A percentile compares a stretch with the other conserved stretches of the same genome.
These are phyloP conservation scores for Margaritispora aquatica DNA, from an alignment of 495 filamentous ascomycete species.

Conservation along the genomic window DNA sequence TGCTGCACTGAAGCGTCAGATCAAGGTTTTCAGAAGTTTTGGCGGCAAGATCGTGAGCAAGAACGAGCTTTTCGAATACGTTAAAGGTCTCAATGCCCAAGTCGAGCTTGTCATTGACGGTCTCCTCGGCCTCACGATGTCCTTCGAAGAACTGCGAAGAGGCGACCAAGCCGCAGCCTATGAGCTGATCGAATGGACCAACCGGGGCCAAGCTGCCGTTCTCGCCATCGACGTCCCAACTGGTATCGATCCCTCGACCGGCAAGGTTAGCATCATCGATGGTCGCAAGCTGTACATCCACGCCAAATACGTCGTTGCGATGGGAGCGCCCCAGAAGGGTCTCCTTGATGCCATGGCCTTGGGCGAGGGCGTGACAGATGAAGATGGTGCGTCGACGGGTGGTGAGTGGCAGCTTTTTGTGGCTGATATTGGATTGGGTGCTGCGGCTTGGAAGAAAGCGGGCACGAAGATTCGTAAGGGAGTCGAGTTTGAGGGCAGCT, in stretches of 20 bases:
- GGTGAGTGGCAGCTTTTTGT: slow-evolving; percentile 68
- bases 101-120: slow-evolving; percentile 86
- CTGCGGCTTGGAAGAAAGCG: slow-evolving; percentile 79
- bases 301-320: slow-evolving; percentile 68
- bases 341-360: slow-evolving; percentile 62
- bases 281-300: slow-evolving; percentile 67
- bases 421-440: slow-evolving; percentile 79
- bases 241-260: slow-evolving; percentile 73
- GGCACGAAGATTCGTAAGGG: slow-evolving; percentile 71
- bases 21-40: slow-evolving; percentile 69
- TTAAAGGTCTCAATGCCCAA: slow-evolving; percentile 29
- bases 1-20: slow-evolving; percentile 65
- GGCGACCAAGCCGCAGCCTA: slow-evolving; percentile 78
- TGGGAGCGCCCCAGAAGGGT: slow-evolving; percentile 81
- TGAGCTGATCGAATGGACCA: slow-evolving; percentile 81
- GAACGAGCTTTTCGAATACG: slow-evolving; percentile 43
- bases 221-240: slow-evolving; percentile 83
- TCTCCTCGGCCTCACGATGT: slow-evolving; percentile 72
- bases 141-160: slow-evolving; percentile 75
- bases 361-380: slow-evolving; percentile 46
- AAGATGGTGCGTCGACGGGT: slow-evolving; percentile 26
- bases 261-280: slow-evolving; percentile 52
- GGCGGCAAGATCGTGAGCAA: slow-evolving; percentile 63
- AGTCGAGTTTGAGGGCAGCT: slow-evolving; percentile 77
- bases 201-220: slow-evolving; percentile 68